Evolutionary conservation across 805 yeast species (phyloP), one percentile per base, ranked within the genome.

Genomic region (Alloascoidea africana): DNA sequence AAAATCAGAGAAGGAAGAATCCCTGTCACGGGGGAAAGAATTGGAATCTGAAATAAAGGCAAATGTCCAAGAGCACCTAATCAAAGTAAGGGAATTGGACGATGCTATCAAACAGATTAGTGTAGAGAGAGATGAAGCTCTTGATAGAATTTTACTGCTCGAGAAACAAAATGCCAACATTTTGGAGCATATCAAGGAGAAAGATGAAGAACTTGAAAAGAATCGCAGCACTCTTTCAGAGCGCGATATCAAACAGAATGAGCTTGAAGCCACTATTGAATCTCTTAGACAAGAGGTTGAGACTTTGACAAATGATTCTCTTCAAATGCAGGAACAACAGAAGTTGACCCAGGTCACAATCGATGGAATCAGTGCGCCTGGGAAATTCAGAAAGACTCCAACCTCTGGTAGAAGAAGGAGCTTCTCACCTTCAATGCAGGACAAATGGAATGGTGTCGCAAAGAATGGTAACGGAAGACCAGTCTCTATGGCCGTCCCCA

Each of bases 321-420:
- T 42, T 54, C 56, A 35, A 59, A 50, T n/a, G 59, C 47, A 32
- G 55, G 44, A 30, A 58, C 59, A 18, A 58, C 58, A 6, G 64
- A 56, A 30, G 66, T 59, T 4, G 66, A 23, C 30, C 8, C 30
- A 23, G n/a, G 30, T 23, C n/a, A 23, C 30, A 23, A 23, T 23
- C n/a, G 30, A 23, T 8, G n/a, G n/a, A 8, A 23, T 23, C 8
- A n/a, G 30, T 8, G 30, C 30, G 30, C 30, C 30, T 23, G 8
- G 13, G 8, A 23, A 23, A 23, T 23, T 23, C 30, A 23, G 30
- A n/a, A 23, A 23, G n/a, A 23, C 30, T 8, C 30, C 30, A 23
- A 23, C 30, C 8, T 23, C 30, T 8, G 30, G 30, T n/a, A 23
- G 30, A 23, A 23, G 30, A 23, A 23, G 30, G n/a, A 23, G 30